These are phyloP conservation scores for Barnettozyma siamensis DNA, from an alignment of 805 yeast genomes.

Conservation along the genomic window DNA sequence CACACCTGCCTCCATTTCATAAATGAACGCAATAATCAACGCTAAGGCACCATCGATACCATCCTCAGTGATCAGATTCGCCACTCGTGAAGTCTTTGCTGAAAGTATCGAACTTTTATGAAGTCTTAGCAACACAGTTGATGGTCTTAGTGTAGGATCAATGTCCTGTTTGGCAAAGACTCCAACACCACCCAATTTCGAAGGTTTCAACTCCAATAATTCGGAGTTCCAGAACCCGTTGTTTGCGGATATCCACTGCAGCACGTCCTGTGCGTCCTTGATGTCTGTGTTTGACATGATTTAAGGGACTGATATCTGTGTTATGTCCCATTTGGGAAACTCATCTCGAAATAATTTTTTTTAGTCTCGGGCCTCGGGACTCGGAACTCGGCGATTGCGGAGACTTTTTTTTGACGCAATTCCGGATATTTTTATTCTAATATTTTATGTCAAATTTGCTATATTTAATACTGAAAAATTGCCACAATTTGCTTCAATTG, in stretches of 20 bases:
- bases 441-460: no score
- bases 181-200: conserved; percentile 63
- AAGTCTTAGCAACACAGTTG: conserved; percentile 41
- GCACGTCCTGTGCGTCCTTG: conserved; percentile 18
- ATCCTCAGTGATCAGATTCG: conserved; percentile 60
- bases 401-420: background rate
- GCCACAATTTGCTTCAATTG: no score
- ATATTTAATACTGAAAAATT: no score
- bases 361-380: background rate
- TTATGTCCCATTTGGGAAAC: no score
- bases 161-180: conserved; percentile 52
- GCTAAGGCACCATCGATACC: conserved; percentile 60
- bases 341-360: background rate
- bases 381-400: background rate
- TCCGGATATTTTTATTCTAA: background rate
- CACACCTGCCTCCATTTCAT: conserved; percentile 55
- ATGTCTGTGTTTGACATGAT: conserved; percentile 29
- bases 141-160: conserved; percentile 22
- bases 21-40: conserved; percentile 62
- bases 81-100: conserved; percentile 52
- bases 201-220: conserved; percentile 37
- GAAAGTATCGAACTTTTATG: conserved; percentile 59
- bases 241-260: conserved; percentile 48
- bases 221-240: conserved; percentile 51
- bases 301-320: no score